Evolutionary conservation across 116 monocot genomes (phyloP), one percentile per base, ranked within the genome.

Genomic region (Phalaenopsis hybrid): DNA sequence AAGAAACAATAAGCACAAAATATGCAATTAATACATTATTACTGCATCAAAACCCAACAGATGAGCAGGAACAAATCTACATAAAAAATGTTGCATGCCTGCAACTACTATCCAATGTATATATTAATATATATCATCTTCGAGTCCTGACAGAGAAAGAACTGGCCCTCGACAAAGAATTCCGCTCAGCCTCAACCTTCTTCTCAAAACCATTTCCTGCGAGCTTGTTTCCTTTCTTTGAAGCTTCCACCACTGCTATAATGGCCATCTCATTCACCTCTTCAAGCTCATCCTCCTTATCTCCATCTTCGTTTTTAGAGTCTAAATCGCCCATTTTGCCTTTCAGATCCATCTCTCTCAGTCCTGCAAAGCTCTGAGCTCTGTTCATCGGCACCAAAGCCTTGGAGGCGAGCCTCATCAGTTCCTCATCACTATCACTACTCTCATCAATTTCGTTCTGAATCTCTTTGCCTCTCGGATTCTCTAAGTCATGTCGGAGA

Each of bases 61-160:
- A 72, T 37, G 4, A 72, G 37, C 72, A 69, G 28, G 34, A 34
- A 41, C 44, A 8, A 45, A 75, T 63, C 63, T 63, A 63, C 7
- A 63, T 21, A 6, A 65, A 28, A 23, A 0, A 75, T 17, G 46
- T 44, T n/a, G 4, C 72, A 15, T 5, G 16, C 18, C 75, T 46
- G 72, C 20, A 41, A 41, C 41, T 44, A 18, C 16, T 52, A 52
- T 52, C 52, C 52, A 52, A 3, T 31, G 31, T 31, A 31, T 31
- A 31, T 31, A 31, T 31, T 31, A 31, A 31, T 31, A 31, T 31
- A 31, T 52, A 45, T 75, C 75, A 44, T 17, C 75, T 52, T 23
- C 77, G 77, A 51, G 51, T 77, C 31, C 77, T 77, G 11, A 51
- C 77, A 44, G 77, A 77, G 77, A 51, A 25, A 51, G 51, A 51